Evolutionary conservation across 2,329 filamentous ascomycete species (phyloP).

Genomic region (Colletotrichum endophyticum): DNA sequence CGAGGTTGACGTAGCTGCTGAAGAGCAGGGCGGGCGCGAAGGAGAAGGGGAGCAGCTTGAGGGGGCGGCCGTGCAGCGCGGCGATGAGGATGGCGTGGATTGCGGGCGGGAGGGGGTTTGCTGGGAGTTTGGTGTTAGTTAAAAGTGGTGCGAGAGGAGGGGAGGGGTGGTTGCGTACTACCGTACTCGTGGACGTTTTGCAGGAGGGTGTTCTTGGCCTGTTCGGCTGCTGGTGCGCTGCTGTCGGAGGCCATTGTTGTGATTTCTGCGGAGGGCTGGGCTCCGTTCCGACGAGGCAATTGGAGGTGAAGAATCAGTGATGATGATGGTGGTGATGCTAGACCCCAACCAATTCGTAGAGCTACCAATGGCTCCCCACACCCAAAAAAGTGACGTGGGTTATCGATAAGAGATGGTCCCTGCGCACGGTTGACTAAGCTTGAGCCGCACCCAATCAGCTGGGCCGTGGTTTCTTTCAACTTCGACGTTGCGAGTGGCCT

Average conservation of each 20-base stretch:
- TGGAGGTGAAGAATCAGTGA: neutral
- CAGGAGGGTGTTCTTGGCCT: neutral
- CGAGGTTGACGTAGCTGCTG: conserved; percentile 63
- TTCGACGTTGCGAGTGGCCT: conserved; percentile 14
- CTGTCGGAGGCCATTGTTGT: neutral
- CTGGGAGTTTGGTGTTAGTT: conserved; percentile 35
- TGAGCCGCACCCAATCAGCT: conserved; percentile 2
- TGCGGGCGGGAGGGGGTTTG: conserved; percentile 58
- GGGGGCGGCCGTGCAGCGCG: conserved; percentile 59
- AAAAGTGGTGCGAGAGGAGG: neutral
- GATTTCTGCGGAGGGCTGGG: neutral
- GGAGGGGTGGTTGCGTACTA: conserved; percentile 42
- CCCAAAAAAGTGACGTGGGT: neutral
- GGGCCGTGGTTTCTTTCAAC: neutral
- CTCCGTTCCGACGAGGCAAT: neutral
- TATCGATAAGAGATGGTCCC: conserved; percentile 15
- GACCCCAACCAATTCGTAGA: neutral
- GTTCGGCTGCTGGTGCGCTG: neutral
- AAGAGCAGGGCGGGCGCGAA: conserved; percentile 60
- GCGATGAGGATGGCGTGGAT: conserved; percentile 61
- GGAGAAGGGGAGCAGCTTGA: conserved; percentile 54
- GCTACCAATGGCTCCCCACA: neutral
- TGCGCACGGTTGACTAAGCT: conserved; percentile 10
- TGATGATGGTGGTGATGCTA: neutral
- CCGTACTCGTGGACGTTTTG: conserved; percentile 50